phyloP scores from a whole-genome alignment of 345 rosid genomes.

The Hevea brasiliensis region DNA sequence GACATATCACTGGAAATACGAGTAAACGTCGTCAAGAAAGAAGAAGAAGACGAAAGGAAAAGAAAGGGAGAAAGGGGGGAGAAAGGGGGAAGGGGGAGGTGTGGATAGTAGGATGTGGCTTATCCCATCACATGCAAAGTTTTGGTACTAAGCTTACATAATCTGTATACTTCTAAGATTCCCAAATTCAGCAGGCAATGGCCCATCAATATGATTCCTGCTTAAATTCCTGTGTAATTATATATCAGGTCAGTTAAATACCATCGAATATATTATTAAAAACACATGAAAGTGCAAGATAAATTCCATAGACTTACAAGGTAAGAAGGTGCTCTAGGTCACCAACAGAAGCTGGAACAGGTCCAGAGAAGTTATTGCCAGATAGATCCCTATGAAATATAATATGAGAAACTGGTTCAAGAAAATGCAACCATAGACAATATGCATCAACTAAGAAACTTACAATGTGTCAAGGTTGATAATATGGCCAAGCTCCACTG shows the following conservation, averaged over 20 bases:
- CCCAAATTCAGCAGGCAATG: conserved; percentile 75
- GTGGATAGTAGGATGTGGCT: not conserved
- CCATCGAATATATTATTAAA: not conserved
- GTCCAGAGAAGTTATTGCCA: conserved; percentile 68
- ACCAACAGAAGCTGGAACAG: conserved; percentile 74
- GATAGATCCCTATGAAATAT: conserved; percentile 69
- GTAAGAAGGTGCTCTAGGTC: conserved; percentile 90
- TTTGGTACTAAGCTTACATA: conserved; percentile 40
- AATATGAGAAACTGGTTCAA: not conserved
- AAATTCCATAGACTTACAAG: conserved; percentile 42
- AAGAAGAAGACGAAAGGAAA: not conserved
- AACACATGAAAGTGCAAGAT: not conserved
- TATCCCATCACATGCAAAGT: not conserved
- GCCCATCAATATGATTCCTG: conserved; percentile 58
- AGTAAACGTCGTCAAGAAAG: not conserved
- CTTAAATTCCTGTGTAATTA: conserved; percentile 61
- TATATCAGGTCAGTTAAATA: not conserved
- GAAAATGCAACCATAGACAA: not conserved
- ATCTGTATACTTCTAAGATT: conserved; percentile 75
- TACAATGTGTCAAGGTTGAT: conserved; percentile 89
- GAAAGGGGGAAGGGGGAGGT: not conserved
- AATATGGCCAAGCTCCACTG: conserved; percentile 73
- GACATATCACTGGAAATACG: conserved; percentile 67
- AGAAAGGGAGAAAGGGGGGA: not conserved
- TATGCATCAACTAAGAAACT: conserved; percentile 4